Percentiles rank a stretch among this genome's conserved stretches.
phyloP scores from a whole-genome alignment of 2,329 filamentous ascomycete genomes.

The Microdochium bolleyi region DNA sequence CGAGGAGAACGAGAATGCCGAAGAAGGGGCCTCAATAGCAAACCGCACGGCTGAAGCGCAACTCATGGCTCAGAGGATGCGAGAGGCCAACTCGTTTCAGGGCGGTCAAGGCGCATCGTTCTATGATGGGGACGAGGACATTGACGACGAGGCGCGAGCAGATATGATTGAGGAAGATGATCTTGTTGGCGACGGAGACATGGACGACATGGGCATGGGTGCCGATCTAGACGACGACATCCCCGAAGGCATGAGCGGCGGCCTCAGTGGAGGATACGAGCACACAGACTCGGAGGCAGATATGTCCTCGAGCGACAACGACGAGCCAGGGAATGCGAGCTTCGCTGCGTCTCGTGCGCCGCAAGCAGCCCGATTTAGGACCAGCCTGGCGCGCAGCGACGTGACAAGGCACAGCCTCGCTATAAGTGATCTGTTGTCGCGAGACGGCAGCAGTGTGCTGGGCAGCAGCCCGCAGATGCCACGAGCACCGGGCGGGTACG shows the following conservation, averaged over 20 bases:
- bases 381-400: constrained; percentile 30
- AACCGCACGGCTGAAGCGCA: constrained; percentile 34
- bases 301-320: constrained; percentile 40
- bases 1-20: constrained; percentile 20
- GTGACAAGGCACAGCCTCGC: constrained; percentile 45
- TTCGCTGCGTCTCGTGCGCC: constrained; percentile 24
- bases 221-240: constrained; percentile 66
- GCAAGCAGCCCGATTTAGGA: constrained; percentile 22
- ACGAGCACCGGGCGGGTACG: constrained; percentile 16
- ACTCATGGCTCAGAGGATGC: constrained; percentile 41
- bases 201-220: constrained; percentile 53
- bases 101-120: constrained; percentile 39
- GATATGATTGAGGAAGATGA: constrained; percentile 59
- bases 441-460: constrained; percentile 49
- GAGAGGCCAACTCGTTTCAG: constrained; percentile 46
- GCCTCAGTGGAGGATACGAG: constrained; percentile 50
- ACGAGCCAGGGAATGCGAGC: constrained; percentile 27
- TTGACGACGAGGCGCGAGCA: constrained; percentile 47
- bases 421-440: constrained; percentile 45
- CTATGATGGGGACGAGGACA: constrained; percentile 45
- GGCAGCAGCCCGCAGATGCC: constrained; percentile 44
- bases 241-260: constrained; percentile 53
- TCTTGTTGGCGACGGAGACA: constrained; percentile 30
- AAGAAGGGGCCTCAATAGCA: constrained; percentile 18
- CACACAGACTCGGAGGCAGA: constrained; percentile 70